Base-by-base conservation (phyloP, 2,329 filamentous ascomycete genomes). In the Aspergillus texensis region DNA sequence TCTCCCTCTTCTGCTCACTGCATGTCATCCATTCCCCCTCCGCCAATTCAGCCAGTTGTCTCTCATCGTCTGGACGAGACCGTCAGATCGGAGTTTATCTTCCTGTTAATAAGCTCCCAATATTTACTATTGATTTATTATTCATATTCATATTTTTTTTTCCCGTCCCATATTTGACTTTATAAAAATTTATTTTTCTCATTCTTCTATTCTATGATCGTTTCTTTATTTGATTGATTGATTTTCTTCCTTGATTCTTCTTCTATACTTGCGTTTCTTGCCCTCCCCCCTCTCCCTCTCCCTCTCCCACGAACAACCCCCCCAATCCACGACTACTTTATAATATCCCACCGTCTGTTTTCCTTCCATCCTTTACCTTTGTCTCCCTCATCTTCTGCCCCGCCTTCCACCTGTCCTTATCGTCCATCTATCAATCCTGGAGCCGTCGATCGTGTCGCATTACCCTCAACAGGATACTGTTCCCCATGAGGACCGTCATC, bases 391-490 rank as follows among this genome's bases (percentile, higher is more conserved):
- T 50, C 34, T 57, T 50, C 50, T 56, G 43, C 24, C 43, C 50
- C 34, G 41, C 58, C 58, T 63, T 59, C 58, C 58, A 57, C 58
- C 55, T 45, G 21, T 34, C 60, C 55, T 55, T 59, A 46, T 60
- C 62, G 61, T 69, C 58, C 67, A 63, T 70, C 48, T 48, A 60
- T 63, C 58, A 66, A 65, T 54, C 56, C 69, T 71, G 67, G 66
- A 69, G 66, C 65, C 56, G 45, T 62, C 62, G 62, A 64, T 61
- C 57, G 67, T 64, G 58, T 66, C 65, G 46, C 52, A 61, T 61
- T 26, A 55, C 36, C 62, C 46, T 53, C 45, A 39, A 24, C 59
- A 39, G 55, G 52, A 61, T 45, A 32, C 19, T 39, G 57, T 60
- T 36, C 57, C 69, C 50, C 57, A 70, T 70, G 68, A 72, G 64